Percentiles rank a stretch among this genome's conserved stretches.
Evolutionary conservation across 495 filamentous ascomycete genomes (phyloP).

Genomic region (Talaromyces nanjingensis): DNA sequence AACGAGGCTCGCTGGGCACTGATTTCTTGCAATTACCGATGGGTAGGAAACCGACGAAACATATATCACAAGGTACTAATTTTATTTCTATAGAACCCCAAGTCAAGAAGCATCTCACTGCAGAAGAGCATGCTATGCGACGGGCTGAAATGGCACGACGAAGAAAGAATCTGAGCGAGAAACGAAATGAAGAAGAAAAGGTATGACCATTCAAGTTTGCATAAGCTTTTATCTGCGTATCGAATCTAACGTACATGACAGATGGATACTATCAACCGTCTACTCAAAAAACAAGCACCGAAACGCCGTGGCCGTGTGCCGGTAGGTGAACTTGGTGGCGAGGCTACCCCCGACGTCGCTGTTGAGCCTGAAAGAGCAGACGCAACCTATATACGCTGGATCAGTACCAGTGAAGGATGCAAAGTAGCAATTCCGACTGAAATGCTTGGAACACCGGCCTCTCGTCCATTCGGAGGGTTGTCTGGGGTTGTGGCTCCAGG

Average conservation of each 20-base stretch:
- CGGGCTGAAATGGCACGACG: conserved; percentile 93
- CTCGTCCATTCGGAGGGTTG: conserved; percentile 48
- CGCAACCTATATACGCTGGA: conserved; percentile 69
- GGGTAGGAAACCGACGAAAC: conserved; percentile 35
- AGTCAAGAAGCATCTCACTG: conserved; percentile 86
- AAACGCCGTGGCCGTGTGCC: conserved; percentile 59
- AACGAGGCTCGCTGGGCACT: conserved; percentile 64
- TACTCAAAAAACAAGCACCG: conserved; percentile 91
- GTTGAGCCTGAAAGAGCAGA: conserved; percentile 51
- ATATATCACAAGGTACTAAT: neutral
- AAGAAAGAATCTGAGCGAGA: conserved; percentile 93
- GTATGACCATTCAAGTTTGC: conserved; percentile 31
- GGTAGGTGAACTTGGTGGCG: conserved; percentile 38
- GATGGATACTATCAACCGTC: conserved; percentile 98
- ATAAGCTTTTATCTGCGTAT: neutral
- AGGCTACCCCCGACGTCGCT: conserved; percentile 43
- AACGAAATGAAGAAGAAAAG: conserved; percentile 98
- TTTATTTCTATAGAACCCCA: conserved; percentile 63
- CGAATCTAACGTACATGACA: conserved; percentile 7
- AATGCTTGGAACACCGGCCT: conserved; percentile 66
- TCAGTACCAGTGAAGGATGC: conserved; percentile 63
- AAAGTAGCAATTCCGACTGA: conserved; percentile 71
- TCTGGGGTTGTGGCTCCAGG: conserved; percentile 11
- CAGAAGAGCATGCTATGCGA: conserved; percentile 92
- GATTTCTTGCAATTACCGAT: conserved; percentile 81